Evolutionary conservation across 768 basidiomycete genomes (phyloP).

Genomic region (Suillus subalutaceus): DNA sequence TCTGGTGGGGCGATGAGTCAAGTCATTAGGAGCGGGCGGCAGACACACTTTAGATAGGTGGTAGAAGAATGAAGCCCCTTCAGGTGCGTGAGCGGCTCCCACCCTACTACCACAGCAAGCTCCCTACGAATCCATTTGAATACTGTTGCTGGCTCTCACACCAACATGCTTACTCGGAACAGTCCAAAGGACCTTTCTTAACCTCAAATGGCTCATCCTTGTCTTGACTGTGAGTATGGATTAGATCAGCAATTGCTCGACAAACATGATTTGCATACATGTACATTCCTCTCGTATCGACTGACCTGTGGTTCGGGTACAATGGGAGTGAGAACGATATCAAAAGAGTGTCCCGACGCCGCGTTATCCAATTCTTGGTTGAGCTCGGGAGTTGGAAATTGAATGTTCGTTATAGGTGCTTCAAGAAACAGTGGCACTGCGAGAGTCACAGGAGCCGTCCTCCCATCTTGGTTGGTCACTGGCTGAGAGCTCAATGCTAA

Average conservation of each 20-base stretch:
- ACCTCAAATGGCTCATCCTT: neutral
- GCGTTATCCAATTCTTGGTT: neutral
- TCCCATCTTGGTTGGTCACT: neutral
- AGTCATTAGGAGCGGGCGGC: neutral
- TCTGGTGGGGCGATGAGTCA: neutral
- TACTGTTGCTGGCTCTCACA: neutral
- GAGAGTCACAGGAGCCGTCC: neutral
- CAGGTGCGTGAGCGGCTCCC: slow-evolving; percentile 39
- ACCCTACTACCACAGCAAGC: neutral
- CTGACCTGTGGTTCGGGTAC: neutral
- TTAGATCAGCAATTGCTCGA: neutral
- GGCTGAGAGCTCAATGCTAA: neutral
- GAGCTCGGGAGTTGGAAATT: neutral
- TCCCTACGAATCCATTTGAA: neutral
- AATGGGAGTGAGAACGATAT: neutral
- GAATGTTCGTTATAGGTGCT: neutral
- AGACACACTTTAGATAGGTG: slow-evolving; percentile 40
- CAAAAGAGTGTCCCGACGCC: neutral
- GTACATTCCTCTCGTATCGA: neutral
- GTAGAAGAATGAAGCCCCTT: slow-evolving; percentile 59
- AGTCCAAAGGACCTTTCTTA: neutral
- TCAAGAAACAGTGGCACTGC: neutral
- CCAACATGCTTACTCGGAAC: neutral
- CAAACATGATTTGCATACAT: neutral
- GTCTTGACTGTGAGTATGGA: neutral